phyloP scores from a whole-genome alignment of 352 stramenopile genomes.

The Phytophthora pseudosyringae region DNA sequence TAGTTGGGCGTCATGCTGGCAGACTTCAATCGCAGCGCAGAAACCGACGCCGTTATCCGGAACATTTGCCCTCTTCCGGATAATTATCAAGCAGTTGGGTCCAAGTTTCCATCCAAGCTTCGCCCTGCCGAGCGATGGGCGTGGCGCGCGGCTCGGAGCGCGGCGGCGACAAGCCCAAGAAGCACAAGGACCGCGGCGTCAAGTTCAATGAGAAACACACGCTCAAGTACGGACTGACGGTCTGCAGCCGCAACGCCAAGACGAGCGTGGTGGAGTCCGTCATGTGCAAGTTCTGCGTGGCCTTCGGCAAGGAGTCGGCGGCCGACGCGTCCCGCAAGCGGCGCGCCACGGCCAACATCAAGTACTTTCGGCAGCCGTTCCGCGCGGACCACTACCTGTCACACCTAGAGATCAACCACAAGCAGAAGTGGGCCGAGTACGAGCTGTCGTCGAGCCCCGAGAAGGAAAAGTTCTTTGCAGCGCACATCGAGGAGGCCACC shows the following conservation, averaged over 20 bases:
- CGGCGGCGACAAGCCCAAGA: conserved; percentile 42
- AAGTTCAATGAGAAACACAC: conserved; percentile 77
- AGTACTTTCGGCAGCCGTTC: conserved; percentile 76
- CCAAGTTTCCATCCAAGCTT: background rate
- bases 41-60: background rate
- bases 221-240: conserved; percentile 71
- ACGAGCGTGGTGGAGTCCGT: conserved; percentile 60
- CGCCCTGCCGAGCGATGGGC: conserved; percentile 26
- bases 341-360: conserved; percentile 71
- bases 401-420: conserved; percentile 76
- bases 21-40: conserved; percentile 12
- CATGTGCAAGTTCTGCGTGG: conserved; percentile 83
- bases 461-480: conserved; percentile 63
- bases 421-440: conserved; percentile 68
- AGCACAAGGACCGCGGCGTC: conserved; percentile 65
- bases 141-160: conserved; percentile 24
- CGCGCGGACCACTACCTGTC: conserved; percentile 73
- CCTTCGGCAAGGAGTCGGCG: conserved; percentile 69
- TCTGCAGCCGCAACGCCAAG: conserved; percentile 65
- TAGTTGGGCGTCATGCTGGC: conserved; percentile 46
- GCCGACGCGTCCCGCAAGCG: conserved; percentile 62
- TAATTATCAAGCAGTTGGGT: background rate
- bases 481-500: conserved; percentile 43
- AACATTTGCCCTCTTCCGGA: background rate
- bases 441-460: conserved; percentile 54